phyloP scores from a whole-genome alignment of 176 grass and related monocot species.

The Oryza longistaminata region DNA sequence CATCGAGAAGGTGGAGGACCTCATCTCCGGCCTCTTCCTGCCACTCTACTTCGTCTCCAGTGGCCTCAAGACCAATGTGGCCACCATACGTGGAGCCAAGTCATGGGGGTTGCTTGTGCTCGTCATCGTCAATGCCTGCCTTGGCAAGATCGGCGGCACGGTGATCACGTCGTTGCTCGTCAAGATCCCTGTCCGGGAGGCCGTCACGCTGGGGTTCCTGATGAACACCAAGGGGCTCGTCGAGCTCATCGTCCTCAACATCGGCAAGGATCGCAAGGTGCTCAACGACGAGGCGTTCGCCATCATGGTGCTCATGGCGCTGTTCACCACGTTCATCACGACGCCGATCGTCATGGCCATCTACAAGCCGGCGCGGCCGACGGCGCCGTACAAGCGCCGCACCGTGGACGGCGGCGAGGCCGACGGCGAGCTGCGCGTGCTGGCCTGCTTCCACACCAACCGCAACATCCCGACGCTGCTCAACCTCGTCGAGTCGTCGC shows the following conservation, averaged over 20 bases:
- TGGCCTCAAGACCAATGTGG: conserved; percentile 75
- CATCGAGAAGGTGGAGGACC: conserved; percentile 74
- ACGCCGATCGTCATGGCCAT: conserved; percentile 73
- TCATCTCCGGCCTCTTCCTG: conserved; percentile 72
- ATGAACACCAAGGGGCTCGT: conserved; percentile 91
- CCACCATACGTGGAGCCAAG: conserved; percentile 64
- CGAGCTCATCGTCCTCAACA: conserved; percentile 87
- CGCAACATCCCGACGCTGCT: conserved; percentile 70
- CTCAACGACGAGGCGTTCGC: conserved; percentile 78
- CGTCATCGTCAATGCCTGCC: conserved; percentile 63
- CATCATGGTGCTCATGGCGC: conserved; percentile 81
- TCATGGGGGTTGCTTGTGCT: conserved; percentile 70
- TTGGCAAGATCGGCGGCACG: conserved; percentile 75
- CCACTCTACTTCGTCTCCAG: conserved; percentile 85
- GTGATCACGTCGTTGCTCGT: conserved; percentile 35
- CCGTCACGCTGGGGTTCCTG: conserved; percentile 58
- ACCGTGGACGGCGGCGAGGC: conserved; percentile 44
- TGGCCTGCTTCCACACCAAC: conserved; percentile 78
- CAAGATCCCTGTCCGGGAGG: conserved; percentile 51
- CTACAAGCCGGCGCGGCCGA: conserved; percentile 66
- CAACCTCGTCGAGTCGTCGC: conserved; percentile 72
- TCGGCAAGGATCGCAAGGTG: conserved; percentile 67
- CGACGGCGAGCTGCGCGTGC: conserved; percentile 56
- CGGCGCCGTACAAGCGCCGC: conserved; percentile 63
- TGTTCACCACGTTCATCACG: conserved; percentile 85